Percentiles rank a stretch among this genome's conserved stretches.
These are phyloP conservation scores for Sporobolomyces roseus DNA, from an alignment of 768 basidiomycete species.

Conservation along the genomic window DNA sequence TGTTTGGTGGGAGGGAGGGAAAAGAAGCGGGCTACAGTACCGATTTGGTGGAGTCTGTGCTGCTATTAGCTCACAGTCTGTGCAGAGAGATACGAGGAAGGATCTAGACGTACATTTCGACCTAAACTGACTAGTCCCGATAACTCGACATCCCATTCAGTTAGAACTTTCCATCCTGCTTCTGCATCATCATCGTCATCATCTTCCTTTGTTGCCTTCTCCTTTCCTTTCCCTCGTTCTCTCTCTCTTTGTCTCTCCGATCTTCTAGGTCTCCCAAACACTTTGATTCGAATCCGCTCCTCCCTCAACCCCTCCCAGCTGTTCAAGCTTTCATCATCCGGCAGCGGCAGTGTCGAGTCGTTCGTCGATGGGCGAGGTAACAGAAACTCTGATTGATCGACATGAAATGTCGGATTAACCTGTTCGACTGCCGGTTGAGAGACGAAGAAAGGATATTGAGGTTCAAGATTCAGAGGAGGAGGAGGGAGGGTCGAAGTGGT, in stretches of 20 bases:
- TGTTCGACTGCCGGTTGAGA: background rate
- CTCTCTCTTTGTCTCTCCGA: background rate
- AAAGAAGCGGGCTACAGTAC: conserved; percentile 19
- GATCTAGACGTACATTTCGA: conserved; percentile 22
- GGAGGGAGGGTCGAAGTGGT: background rate
- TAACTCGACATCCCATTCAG: conserved; percentile 37
- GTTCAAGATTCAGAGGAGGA: background rate
- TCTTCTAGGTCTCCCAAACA: conserved; percentile 19
- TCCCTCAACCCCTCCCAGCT: conserved; percentile 21
- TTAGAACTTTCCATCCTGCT: conserved; percentile 15
- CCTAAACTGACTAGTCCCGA: conserved; percentile 30
- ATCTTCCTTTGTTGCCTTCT: background rate
- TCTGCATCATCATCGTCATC: background rate
- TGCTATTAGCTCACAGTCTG: background rate
- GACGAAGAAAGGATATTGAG: conserved; percentile 28
- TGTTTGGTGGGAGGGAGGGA: conserved; percentile 38
- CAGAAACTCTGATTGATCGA: conserved; percentile 15
- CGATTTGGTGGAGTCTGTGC: no score
- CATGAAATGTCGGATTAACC: conserved; percentile 11
- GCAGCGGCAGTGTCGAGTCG: background rate
- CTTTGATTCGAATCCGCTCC: background rate
- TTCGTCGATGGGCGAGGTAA: background rate
- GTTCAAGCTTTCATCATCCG: background rate
- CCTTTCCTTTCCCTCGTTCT: conserved; percentile 11
- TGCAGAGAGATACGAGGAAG: background rate